Conservation (phyloP, 2,329 filamentous ascomycete genomes). For the Fusarium burgessii region DNA sequence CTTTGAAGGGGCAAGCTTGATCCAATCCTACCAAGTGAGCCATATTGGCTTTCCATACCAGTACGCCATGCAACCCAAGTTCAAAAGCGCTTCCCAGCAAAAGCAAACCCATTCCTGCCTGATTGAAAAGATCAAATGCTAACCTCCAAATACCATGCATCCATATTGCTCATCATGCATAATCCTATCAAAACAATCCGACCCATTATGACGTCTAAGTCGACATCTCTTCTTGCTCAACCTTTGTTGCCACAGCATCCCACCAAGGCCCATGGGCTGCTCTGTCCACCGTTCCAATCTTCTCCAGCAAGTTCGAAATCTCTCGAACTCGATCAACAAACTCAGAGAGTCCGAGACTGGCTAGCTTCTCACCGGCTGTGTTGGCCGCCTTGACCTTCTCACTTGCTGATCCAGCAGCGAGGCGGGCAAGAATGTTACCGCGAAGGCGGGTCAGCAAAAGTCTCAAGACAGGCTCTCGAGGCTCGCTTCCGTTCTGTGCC, state of each 20-base stretch:
- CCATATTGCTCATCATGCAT: constrained; percentile 36
- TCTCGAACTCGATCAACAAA: constrained; percentile 77
- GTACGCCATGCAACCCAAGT: constrained; percentile 36
- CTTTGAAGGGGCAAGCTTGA: constrained; percentile 7
- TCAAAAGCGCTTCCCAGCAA: constrained; percentile 34
- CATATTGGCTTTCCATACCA: constrained; percentile 31
- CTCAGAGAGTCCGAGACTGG: constrained; percentile 76
- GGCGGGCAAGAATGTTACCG: constrained; percentile 72
- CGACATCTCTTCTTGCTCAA: constrained; percentile 57
- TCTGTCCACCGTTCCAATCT: constrained; percentile 74
- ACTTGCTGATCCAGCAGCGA: constrained; percentile 74
- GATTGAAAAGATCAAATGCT: constrained; percentile 17
- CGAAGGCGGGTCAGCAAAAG: constrained; percentile 76
- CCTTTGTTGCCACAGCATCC: constrained; percentile 71
- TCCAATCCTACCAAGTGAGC: constrained; percentile 14
- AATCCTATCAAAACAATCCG: constrained; percentile 11
- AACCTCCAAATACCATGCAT: constrained; percentile 37
- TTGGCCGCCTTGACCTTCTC: constrained; percentile 78
- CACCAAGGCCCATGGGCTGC: constrained; percentile 78
- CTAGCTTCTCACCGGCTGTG: constrained; percentile 76
- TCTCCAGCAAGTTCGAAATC: constrained; percentile 75
- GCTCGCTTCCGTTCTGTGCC: constrained; percentile 55
- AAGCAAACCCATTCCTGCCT: constrained; percentile 11
- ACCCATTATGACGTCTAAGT: constrained; percentile 22
- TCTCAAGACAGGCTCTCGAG: constrained; percentile 69